Evolutionary conservation across 805 yeast genomes (phyloP), one percentile per base, ranked within the genome.

Genomic region (Sugiyamaella marilandica): DNA sequence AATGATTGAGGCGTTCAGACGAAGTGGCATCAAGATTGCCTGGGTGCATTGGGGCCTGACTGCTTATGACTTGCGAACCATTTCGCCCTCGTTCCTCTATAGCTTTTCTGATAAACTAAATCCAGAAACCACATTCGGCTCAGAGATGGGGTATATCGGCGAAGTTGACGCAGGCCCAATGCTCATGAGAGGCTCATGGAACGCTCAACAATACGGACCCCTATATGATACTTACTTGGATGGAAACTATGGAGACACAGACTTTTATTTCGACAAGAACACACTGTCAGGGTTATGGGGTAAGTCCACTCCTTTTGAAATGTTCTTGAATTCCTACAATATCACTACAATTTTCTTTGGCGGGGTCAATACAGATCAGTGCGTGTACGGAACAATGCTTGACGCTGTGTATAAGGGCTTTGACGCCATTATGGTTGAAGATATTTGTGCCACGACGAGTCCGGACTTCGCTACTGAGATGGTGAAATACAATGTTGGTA

Each of bases 31-130:
- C 9, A 26, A 31, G 8, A 14, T 44, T 18, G 47, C 34, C 2
- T 44, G 47, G 47, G 47, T 44, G 7, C 47, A 44, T 10, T 44
- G 47, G 47, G 47, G 47, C 11, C 35, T 44, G 5, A 44, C 47
- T 5, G 9, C 47, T 4, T 44, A 44, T 21, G 47, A 44, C 10
- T 16, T 44, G n/a, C 3, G 47, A 18, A 44, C 47, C 16, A 44
- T 44, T 21, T 44, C 47, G 16, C 47, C 35, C 8, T 44, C 47
- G n/a, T 44, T 44, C 19, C 14, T 44, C 5, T 44, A 44, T 44
- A 36, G 47, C 4, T 44, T 44, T n/a, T 44, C 47, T 10, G 47
- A 44, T 44, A 29, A 29, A 13, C n/a, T 16, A 10, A 21, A 18
- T 31, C 9, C 47, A n/a, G 24, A 44, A 4, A 44, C 34, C 7